phyloP scores from a whole-genome alignment of 257 asterid species.

The Solanum pinnatisectum region DNA sequence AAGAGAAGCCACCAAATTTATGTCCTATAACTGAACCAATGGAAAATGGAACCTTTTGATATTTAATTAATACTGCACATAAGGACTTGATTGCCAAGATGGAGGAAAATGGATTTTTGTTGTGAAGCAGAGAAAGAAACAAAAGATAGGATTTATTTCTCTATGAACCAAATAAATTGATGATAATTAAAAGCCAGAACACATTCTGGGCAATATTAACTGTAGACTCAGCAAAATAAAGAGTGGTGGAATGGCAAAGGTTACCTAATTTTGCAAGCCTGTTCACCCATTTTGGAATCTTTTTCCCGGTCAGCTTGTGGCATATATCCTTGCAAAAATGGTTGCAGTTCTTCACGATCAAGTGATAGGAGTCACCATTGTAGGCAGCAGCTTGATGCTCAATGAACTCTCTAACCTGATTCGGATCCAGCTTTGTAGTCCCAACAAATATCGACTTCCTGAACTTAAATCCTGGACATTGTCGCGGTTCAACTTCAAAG shows the following conservation, averaged over 20 bases:
- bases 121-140: not conserved
- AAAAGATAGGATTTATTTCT: not conserved
- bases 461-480: constrained; percentile 89
- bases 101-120: not conserved
- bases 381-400: constrained; percentile 73
- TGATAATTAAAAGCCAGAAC: not conserved
- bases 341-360: constrained; percentile 89
- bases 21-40: not conserved
- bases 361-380: constrained; percentile 80
- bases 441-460: constrained; percentile 77
- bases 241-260: not conserved
- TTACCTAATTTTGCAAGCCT: constrained; percentile 85
- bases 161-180: not conserved
- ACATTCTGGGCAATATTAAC: not conserved
- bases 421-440: constrained; percentile 50
- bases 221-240: not conserved
- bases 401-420: constrained; percentile 73
- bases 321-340: constrained; percentile 93
- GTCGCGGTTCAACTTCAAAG: constrained; percentile 90
- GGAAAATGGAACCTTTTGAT: not conserved
- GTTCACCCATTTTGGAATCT: constrained; percentile 92
- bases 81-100: not conserved
- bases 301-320: constrained; percentile 64
- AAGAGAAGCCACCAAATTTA: not conserved
- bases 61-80: not conserved